Evolutionary conservation across 495 filamentous ascomycete genomes (phyloP).

Genomic region (Penicillium atrosanguineum): DNA sequence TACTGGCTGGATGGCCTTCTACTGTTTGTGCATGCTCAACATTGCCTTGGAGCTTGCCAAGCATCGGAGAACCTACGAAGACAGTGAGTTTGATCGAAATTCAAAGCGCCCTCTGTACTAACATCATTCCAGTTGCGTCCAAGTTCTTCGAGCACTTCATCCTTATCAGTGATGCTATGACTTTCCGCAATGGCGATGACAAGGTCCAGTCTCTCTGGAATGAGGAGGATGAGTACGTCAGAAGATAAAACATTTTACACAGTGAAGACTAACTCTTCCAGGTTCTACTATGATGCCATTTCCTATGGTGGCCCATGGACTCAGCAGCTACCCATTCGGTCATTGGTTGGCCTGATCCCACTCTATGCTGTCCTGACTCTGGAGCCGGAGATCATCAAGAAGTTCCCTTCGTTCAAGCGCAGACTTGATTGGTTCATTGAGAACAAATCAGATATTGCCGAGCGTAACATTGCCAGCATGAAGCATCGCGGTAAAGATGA

Average conservation of each 20-base stretch:
- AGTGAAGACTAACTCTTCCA: conserved; percentile 16
- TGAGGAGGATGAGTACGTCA: conserved; percentile 69
- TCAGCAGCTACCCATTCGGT: conserved; percentile 86
- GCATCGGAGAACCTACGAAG: conserved; percentile 93
- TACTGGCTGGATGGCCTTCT: conserved; percentile 99
- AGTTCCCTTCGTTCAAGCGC: conserved; percentile 90
- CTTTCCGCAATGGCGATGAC: conserved; percentile 73
- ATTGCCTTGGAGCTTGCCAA: conserved; percentile 93
- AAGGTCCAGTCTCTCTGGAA: conserved; percentile 85
- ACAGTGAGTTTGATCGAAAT: conserved; percentile 46
- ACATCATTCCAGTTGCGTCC: conserved; percentile 60
- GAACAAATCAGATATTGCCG: conserved; percentile 77
- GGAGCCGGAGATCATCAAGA: conserved; percentile 89
- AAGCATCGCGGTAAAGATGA: conserved; percentile 83
- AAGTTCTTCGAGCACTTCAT: conserved; percentile 99
- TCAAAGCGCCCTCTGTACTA: conserved; percentile 1
- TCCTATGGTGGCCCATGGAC: conserved; percentile 91
- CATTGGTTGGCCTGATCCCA: conserved; percentile 89
- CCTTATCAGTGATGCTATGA: conserved; percentile 97
- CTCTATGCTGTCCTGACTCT: conserved; percentile 88
- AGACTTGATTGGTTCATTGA: conserved; percentile 90
- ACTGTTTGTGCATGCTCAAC: conserved; percentile 92
- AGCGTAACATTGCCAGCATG: conserved; percentile 91
- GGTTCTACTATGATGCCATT: conserved; percentile 97
- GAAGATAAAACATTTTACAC: neutral